phyloP scores from a whole-genome alignment of 2,329 filamentous ascomycete species.

The Hymenoscyphus fraxineus region DNA sequence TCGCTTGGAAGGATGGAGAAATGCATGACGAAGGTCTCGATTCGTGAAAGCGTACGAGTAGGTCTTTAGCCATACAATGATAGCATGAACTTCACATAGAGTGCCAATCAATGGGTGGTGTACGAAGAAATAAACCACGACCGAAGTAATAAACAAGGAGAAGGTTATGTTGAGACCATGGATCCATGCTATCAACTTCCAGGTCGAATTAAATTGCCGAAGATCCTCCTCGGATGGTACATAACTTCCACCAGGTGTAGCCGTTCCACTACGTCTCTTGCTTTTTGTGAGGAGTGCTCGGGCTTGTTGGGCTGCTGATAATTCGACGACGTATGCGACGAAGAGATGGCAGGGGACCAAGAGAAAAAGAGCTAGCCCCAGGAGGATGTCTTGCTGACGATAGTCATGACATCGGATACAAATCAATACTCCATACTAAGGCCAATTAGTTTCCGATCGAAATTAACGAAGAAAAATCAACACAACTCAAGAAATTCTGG shows the following conservation, averaged over 20 bases:
- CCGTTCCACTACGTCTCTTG: conserved; percentile 38
- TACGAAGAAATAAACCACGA: conserved; percentile 84
- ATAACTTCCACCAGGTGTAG: conserved; percentile 34
- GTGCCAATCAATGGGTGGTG: conserved; percentile 93
- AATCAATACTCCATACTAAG: conserved; percentile 83
- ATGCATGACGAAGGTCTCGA: conserved; percentile 86
- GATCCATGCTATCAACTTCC: conserved; percentile 74
- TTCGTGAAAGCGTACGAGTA: conserved; percentile 97
- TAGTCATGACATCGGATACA: conserved; percentile 90
- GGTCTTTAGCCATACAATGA: conserved; percentile 95
- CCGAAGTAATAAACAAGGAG: conserved; percentile 75
- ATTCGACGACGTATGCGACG: conserved; percentile 84
- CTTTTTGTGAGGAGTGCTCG: conserved; percentile 60
- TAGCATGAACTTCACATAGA: conserved; percentile 82
- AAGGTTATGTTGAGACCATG: conserved; percentile 82
- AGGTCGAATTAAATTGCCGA: conserved; percentile 69
- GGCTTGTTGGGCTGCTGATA: conserved; percentile 75
- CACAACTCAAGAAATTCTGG: neutral
- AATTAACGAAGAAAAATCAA: neutral
- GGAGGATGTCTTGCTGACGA: conserved; percentile 68
- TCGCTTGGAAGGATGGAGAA: conserved; percentile 68
- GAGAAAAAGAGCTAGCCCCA: conserved; percentile 76
- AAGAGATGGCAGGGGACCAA: conserved; percentile 89
- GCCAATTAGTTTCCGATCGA: conserved; percentile 15
- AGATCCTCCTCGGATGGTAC: conserved; percentile 40